Evolutionary conservation across 257 asterid species (phyloP).

Genomic region (Asclepias syriaca): DNA sequence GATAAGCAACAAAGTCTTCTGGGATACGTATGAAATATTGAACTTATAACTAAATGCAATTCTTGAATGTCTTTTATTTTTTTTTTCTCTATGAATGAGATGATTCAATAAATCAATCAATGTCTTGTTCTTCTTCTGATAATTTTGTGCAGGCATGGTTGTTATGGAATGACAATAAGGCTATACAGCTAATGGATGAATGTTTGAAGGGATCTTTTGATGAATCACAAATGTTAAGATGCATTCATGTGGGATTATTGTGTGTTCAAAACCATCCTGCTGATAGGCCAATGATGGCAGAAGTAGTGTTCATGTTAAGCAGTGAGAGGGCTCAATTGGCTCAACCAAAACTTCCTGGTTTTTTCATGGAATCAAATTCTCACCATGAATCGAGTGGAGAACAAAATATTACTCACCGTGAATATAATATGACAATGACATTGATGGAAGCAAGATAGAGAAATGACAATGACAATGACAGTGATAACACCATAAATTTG

Average conservation of each 20-base stretch:
- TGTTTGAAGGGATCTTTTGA: slow-evolving; percentile 8
- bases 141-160: slow-evolving; percentile 23
- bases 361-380: slow-evolving; percentile 16
- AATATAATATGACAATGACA: slow-evolving; percentile 4
- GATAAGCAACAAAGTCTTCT: slow-evolving; percentile 20
- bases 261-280: slow-evolving; percentile 20
- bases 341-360: slow-evolving; percentile 34
- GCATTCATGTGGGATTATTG: slow-evolving; percentile 22
- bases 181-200: slow-evolving; percentile 22
- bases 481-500: no score
- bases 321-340: slow-evolving; percentile 18
- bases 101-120: not conserved
- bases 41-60: not conserved
- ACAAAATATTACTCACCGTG: not conserved
- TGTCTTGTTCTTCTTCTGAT: not conserved
- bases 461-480: slow-evolving; percentile 4
- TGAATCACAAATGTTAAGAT: slow-evolving; percentile 17
- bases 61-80: not conserved
- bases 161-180: slow-evolving; percentile 17
- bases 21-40: slow-evolving; percentile 20
- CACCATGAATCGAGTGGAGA: not conserved
- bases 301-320: slow-evolving; percentile 23
- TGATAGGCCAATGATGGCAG: slow-evolving; percentile 30
- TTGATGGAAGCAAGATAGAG: slow-evolving; percentile 17
- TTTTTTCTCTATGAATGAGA: not conserved